Conservation (phyloP, 2,329 filamentous ascomycete species). For the Penicillium sp. region DNA sequence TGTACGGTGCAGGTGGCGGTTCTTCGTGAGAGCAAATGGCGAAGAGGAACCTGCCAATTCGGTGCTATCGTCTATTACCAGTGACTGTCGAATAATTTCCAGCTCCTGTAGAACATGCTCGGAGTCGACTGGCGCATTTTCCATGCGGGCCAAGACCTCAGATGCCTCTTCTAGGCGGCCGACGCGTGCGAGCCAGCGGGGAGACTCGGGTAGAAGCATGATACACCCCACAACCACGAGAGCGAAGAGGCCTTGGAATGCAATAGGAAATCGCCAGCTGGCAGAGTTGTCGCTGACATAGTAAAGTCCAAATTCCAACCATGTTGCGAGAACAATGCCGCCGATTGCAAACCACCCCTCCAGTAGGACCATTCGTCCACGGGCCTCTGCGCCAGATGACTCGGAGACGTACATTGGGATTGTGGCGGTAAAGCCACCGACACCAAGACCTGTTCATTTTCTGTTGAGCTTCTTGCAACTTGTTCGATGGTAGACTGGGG, state of each 20-base stretch:
- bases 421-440: slow-evolving; percentile 24
- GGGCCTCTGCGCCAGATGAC: slow-evolving; percentile 13
- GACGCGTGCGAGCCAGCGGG: slow-evolving; percentile 52
- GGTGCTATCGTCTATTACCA: slow-evolving; percentile 1
- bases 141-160: slow-evolving; percentile 45
- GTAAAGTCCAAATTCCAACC: slow-evolving; percentile 41
- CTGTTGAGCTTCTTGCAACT: background rate
- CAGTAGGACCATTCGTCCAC: slow-evolving; percentile 18
- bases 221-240: slow-evolving; percentile 20
- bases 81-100: slow-evolving; percentile 47
- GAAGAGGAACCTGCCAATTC: slow-evolving; percentile 10
- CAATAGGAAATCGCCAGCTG: slow-evolving; percentile 31
- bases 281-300: slow-evolving; percentile 32
- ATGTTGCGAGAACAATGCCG: slow-evolving; percentile 29
- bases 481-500: background rate
- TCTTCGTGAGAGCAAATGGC: slow-evolving; percentile 19
- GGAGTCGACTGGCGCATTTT: slow-evolving; percentile 44
- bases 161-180: slow-evolving; percentile 48
- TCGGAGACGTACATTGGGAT: slow-evolving; percentile 25
- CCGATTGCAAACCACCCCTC: slow-evolving; percentile 20
- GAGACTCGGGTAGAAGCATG: slow-evolving; percentile 48
- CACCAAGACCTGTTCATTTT: slow-evolving; percentile 15
- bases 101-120: slow-evolving; percentile 41
- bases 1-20: slow-evolving; percentile 25
- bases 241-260: slow-evolving; percentile 36